A percentile compares a stretch with the other conserved stretches of the same genome.
phyloP scores from a whole-genome alignment of 1,139 yeast genomes.

The Wickerhamomyces sp. region DNA sequence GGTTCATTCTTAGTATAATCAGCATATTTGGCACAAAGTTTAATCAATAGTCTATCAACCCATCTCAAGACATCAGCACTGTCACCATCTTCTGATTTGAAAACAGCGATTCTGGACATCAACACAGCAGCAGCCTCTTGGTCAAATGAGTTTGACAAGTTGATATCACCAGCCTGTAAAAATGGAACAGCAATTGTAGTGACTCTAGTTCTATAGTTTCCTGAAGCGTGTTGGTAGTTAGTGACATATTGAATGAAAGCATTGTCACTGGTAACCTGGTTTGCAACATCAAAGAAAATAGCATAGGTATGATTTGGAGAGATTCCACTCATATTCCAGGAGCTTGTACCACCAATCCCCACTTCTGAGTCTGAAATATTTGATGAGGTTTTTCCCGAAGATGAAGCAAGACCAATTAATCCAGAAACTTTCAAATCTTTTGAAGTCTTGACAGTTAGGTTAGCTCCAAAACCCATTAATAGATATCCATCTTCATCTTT shows the following conservation, averaged over 20 bases:
- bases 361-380: slow-evolving; percentile 90
- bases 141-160: slow-evolving; percentile 69
- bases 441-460: slow-evolving; percentile 83
- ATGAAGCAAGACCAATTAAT: slow-evolving; percentile 88
- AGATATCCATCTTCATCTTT: slow-evolving; percentile 84
- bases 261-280: slow-evolving; percentile 38
- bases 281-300: slow-evolving; percentile 80
- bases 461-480: slow-evolving; percentile 84
- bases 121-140: slow-evolving; percentile 98
- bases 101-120: slow-evolving; percentile 90
- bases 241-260: slow-evolving; percentile 62
- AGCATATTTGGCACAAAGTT: slow-evolving; percentile 83
- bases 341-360: slow-evolving; percentile 88
- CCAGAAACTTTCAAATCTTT: slow-evolving; percentile 89
- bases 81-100: slow-evolving; percentile 78
- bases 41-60: slow-evolving; percentile 81
- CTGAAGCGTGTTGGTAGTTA: slow-evolving; percentile 75
- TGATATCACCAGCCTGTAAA: slow-evolving; percentile 39
- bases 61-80: slow-evolving; percentile 76
- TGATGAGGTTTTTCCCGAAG: slow-evolving; percentile 50
- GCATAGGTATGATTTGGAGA: slow-evolving; percentile 88
- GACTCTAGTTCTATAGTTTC: slow-evolving; percentile 82
- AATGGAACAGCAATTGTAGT: slow-evolving; percentile 72
- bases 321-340: slow-evolving; percentile 79
- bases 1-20: slow-evolving; percentile 78